Base-by-base conservation (phyloP, 108 stramenopile genomes). In the Fragilaria radians region DNA sequence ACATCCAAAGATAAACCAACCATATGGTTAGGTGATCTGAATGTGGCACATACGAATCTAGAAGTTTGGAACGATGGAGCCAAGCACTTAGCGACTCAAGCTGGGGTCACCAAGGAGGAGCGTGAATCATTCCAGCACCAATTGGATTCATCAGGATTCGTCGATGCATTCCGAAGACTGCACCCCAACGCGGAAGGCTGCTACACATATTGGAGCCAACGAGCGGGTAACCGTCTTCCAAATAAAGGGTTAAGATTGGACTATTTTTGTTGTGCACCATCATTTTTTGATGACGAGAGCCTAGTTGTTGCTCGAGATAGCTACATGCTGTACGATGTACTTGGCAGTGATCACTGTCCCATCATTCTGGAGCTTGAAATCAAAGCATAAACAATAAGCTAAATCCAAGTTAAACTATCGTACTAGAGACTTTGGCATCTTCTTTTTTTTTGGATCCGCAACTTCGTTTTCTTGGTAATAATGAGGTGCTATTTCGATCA, bases 401-500 rank as follows among this genome's bases (percentile, higher is more conserved):
- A 42, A 42, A 42, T 42, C 36, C 14, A 11, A 42, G 14, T 7
- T 11, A 42, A 11, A 42, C 14, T 14, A 42, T 49, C 51, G 46
- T 49, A 24, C 19, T 48, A 46, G 28, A 21, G 60, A 52, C 59
- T 84, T 93, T 9, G 91, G 88, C 82, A 88, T 85, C 64, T 96
- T 96, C 76, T 98, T 96, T 31, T 74, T 71, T 53, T 77, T 80
- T 7, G 87, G 26, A 67, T 96, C 95, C 47, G 91, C 87, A 0
- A 99, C 80, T 52, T 97, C 96, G 52, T 77, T 82, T 54, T 71
- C 78, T 62, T 94, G 88, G 73, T 98, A 99, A 66, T 91, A 98
- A 66, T 99, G 98, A 26, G 97, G 98, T 18, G 98, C 98, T 33
- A 98, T 93, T 62, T 99, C 96, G 23, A 93, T 65, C 23, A 99